phyloP scores from a whole-genome alignment of 2,329 filamentous ascomycete species.

The Fusarium algeriense region DNA sequence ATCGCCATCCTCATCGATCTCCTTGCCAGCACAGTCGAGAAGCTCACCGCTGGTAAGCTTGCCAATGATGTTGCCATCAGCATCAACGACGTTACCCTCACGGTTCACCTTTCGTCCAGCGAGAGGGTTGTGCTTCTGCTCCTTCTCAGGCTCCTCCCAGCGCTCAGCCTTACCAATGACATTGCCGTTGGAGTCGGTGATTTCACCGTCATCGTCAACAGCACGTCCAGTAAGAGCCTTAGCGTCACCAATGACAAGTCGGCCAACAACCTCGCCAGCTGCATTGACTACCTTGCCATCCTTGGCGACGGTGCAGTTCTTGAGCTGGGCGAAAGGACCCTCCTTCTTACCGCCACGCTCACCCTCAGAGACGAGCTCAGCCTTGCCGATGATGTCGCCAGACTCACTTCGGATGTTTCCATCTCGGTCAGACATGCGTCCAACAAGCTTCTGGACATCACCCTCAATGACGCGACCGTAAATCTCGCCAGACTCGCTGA shows the following conservation, averaged over 20 bases:
- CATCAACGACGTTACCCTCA: conserved; percentile 69
- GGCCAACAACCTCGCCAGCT: conserved; percentile 78
- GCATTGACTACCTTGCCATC: conserved; percentile 76
- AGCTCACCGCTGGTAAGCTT: conserved; percentile 77
- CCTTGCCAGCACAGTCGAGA: conserved; percentile 73
- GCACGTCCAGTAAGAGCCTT: conserved; percentile 78
- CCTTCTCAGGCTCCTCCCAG: conserved; percentile 68
- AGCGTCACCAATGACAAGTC: conserved; percentile 76
- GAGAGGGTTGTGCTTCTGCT: conserved; percentile 65
- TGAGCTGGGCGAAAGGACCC: conserved; percentile 76
- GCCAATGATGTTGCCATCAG: conserved; percentile 71
- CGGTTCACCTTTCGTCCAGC: conserved; percentile 68
- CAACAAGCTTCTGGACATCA: conserved; percentile 71
- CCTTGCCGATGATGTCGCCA: conserved; percentile 76
- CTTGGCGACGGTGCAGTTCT: conserved; percentile 74
- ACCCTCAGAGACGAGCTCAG: conserved; percentile 75
- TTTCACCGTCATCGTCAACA: conserved; percentile 86
- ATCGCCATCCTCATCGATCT: conserved; percentile 78
- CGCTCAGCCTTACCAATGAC: conserved; percentile 69
- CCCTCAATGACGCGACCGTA: conserved; percentile 77
- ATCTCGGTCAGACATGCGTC: conserved; percentile 77
- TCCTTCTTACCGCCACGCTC: conserved; percentile 73
- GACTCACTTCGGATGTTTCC: conserved; percentile 79
- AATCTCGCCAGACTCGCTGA: conserved; percentile 66
- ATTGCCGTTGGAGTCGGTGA: conserved; percentile 80